Conservation (phyloP, 2,329 filamentous ascomycete species). For the Phyllosticta capitalensis region DNA sequence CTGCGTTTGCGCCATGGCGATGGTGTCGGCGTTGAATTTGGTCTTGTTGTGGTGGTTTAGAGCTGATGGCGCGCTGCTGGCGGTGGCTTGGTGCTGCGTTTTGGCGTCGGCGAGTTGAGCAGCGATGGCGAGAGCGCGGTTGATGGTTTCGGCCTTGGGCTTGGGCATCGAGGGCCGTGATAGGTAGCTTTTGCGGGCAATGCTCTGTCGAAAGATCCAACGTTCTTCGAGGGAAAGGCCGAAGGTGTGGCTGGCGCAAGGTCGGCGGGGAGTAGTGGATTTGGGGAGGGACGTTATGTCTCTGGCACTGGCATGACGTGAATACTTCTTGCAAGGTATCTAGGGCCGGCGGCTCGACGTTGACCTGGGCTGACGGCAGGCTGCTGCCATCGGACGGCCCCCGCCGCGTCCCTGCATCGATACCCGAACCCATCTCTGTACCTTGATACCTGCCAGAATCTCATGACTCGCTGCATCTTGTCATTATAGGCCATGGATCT, state of each 20-base stretch:
- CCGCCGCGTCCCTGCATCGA: not conserved
- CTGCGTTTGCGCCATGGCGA: not conserved
- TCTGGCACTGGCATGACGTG: not conserved
- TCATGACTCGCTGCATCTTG: not conserved
- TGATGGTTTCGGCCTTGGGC: constrained; percentile 5
- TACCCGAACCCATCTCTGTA: not conserved
- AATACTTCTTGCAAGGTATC: not conserved
- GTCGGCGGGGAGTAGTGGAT: not conserved
- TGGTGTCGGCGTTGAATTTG: not conserved
- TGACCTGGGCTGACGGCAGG: not conserved
- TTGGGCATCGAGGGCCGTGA: constrained; percentile 2
- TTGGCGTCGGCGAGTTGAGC: not conserved
- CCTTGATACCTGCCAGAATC: not conserved
- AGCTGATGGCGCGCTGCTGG: not conserved
- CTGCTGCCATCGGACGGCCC: not conserved
- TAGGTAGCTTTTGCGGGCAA: not conserved
- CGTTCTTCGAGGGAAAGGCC: not conserved
- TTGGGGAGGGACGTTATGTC: not conserved
- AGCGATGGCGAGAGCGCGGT: not conserved
- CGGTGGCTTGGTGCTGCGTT: not conserved
- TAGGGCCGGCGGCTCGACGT: not conserved
- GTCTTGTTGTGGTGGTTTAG: not conserved
- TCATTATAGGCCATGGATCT: not conserved
- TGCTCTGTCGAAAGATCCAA: not conserved
- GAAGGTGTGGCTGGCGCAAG: not conserved